Base-by-base conservation (phyloP, 2,329 filamentous ascomycete genomes). In the Fusarium penzigii region DNA sequence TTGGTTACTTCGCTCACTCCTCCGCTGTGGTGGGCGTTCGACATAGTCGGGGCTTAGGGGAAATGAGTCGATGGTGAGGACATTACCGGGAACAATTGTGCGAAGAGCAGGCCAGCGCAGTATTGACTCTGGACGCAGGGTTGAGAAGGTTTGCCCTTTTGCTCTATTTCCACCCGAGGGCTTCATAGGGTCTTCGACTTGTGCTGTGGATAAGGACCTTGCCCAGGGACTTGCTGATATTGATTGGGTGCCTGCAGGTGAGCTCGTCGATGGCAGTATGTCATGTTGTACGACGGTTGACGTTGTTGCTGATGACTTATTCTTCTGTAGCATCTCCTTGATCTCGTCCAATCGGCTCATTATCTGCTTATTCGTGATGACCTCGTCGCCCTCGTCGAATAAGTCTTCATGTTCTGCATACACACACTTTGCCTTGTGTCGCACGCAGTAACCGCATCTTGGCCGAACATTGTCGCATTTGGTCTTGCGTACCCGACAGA, bases 381-480 rank as follows among this genome's bases (percentile, higher is more conserved):
- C 46, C 6, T 36, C 44, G 12, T 48, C 52, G 25, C 39, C 44
- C 7, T 41, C 25, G 29, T 14, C 32, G 4, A 36, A 36, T 36
- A 14, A 29, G 29, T 46, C 25, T 12, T 50, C 55, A 6, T 32
- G 16, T 12, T 57, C 55, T 8, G 42, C 47, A 32, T 58, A 58
- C 12, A 56, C 34, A 38, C 53, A 58, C 38, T 51, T 58, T 7
- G 55, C 55, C 13, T 34, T 45, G 14, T 58, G 55, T 6, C 50
- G 49, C 2, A 49, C 32, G 6, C 55, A 58, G 12, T 51, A 56
- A 2, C 53, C 49, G 11, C 55, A 58, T 14, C 42, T 42, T 4
- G 55, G 55, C 2, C 55, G 55, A 29, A 49, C 40, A 25, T 58
- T 58, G 13, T 58, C 55, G 7, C 55, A 58, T 36, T 53, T 56